These are phyloP conservation scores for Suillus weaverae DNA, from an alignment of 768 basidiomycete genomes.

Conservation along the genomic window DNA sequence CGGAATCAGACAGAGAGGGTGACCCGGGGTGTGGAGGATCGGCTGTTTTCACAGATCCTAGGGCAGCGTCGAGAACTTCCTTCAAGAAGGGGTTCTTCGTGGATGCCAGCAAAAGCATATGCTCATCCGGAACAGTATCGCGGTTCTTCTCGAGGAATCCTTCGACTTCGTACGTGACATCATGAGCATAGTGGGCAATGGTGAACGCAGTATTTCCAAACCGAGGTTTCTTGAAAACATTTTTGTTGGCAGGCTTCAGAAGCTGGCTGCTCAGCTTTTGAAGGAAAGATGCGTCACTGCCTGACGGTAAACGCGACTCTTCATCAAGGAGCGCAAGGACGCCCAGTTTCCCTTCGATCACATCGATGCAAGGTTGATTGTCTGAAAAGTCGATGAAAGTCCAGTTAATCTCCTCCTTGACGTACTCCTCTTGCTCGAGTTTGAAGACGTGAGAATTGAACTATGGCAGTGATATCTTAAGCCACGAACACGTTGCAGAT, in stretches of 20 bases:
- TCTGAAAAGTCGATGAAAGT: constrained; percentile 99
- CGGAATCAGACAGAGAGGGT: constrained; percentile 77
- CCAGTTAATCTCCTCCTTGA: constrained; percentile 99
- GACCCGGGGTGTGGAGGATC: constrained; percentile 73
- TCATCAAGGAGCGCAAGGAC: constrained; percentile 94
- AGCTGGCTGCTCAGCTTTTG: constrained; percentile 90
- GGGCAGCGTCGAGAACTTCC: constrained; percentile 90
- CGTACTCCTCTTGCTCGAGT: constrained; percentile 98
- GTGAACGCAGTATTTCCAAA: constrained; percentile 98
- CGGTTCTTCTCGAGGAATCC: constrained; percentile 99
- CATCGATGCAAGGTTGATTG: constrained; percentile 98
- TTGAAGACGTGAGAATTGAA: constrained; percentile 99
- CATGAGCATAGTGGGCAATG: constrained; percentile 95
- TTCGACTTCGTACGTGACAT: constrained; percentile 98
- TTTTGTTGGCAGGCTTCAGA: constrained; percentile 78
- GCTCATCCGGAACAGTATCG: constrained; percentile 98
- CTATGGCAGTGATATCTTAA: constrained; percentile 39
- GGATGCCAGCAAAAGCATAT: constrained; percentile 80
- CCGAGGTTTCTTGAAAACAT: constrained; percentile 97
- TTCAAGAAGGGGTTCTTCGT: constrained; percentile 93
- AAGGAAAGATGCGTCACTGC: constrained; percentile 89
- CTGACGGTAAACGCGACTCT: constrained; percentile 93
- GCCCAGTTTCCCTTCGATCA: constrained; percentile 96
- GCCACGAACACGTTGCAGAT: constrained; percentile 12
- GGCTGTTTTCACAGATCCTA: constrained; percentile 64